Conservation (phyloP, 2,329 filamentous ascomycete species). For the Arthroderma sp. region DNA sequence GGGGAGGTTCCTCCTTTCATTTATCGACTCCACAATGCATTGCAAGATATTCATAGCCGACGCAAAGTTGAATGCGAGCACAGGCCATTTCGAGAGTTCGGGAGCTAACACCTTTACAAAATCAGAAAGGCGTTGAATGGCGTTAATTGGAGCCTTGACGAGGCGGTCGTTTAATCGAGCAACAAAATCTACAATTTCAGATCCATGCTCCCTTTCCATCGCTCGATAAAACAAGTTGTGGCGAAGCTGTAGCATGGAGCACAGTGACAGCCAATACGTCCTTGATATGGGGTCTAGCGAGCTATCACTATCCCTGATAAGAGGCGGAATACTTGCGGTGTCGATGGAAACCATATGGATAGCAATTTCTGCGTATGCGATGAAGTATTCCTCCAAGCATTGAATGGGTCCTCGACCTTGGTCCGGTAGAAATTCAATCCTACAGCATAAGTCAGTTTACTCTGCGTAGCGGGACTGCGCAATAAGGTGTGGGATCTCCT, state of each 20-base stretch:
- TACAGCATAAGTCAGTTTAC: slow-evolving; percentile 7
- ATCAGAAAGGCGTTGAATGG: slow-evolving; percentile 17
- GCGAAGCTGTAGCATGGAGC: slow-evolving; percentile 22
- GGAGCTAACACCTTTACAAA: slow-evolving; percentile 17
- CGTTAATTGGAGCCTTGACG: slow-evolving; percentile 16
- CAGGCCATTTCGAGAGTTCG: slow-evolving; percentile 19
- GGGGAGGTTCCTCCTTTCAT: slow-evolving; percentile 15
- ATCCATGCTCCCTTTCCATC: slow-evolving; percentile 19
- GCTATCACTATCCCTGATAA: slow-evolving; percentile 18
- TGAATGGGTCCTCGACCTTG: slow-evolving; percentile 18
- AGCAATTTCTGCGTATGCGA: slow-evolving; percentile 26
- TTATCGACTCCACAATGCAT: slow-evolving; percentile 19
- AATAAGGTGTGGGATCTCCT: slow-evolving; percentile 5
- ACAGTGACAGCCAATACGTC: slow-evolving; percentile 22
- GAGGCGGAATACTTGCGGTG: slow-evolving; percentile 18
- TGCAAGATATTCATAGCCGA: slow-evolving; percentile 15
- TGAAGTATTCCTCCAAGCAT: slow-evolving; percentile 30
- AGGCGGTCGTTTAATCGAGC: slow-evolving; percentile 19
- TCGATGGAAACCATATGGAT: slow-evolving; percentile 31
- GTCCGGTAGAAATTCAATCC: slow-evolving; percentile 20
- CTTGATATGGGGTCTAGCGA: slow-evolving; percentile 20
- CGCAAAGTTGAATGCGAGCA: slow-evolving; percentile 15
- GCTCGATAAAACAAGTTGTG: slow-evolving; percentile 26
- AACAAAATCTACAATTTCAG: slow-evolving; percentile 18
- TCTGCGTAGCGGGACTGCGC: background rate